Percentiles rank a stretch among this genome's conserved stretches.
Evolutionary conservation across 2,329 filamentous ascomycete genomes (phyloP).

Genomic region (Alternaria sp.): DNA sequence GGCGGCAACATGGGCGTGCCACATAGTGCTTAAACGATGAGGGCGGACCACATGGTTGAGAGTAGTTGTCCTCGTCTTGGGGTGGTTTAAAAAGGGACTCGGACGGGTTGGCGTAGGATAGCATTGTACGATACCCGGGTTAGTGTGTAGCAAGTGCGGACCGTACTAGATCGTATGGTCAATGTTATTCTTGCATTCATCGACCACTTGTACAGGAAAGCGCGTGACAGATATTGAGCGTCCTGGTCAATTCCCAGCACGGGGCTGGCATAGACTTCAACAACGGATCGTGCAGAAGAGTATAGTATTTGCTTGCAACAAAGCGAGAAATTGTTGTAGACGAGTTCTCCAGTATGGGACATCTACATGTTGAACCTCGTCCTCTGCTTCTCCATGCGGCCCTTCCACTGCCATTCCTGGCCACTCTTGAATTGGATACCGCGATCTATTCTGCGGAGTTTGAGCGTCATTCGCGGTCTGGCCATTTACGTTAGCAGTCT

Average conservation of each 20-base stretch:
- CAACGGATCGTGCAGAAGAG: background rate
- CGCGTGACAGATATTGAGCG: background rate
- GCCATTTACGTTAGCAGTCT: background rate
- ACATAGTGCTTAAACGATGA: background rate
- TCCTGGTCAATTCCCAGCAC: background rate
- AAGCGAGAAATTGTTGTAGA: background rate
- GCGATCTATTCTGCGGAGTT: conserved; percentile 88
- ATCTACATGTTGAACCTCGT: conserved; percentile 87
- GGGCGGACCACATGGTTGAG: background rate
- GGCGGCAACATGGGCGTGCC: background rate
- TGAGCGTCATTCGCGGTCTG: conserved; percentile 72
- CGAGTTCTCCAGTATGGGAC: background rate
- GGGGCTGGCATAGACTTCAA: background rate
- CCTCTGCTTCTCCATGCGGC: conserved; percentile 89
- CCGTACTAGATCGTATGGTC: background rate
- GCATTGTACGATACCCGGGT: conserved; percentile 1
- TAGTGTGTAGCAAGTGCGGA: background rate
- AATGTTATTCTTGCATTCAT: background rate
- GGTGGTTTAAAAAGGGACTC: background rate
- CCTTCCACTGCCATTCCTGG: conserved; percentile 96
- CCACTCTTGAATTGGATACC: conserved; percentile 79
- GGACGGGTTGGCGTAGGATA: background rate
- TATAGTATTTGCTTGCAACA: background rate
- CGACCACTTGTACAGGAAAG: background rate
- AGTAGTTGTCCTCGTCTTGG: background rate